A percentile compares a stretch with the other conserved stretches of the same genome.
Evolutionary conservation across 192 early-diverging fungal species (phyloP).

Genomic region (Umbelopsis isabellina): DNA sequence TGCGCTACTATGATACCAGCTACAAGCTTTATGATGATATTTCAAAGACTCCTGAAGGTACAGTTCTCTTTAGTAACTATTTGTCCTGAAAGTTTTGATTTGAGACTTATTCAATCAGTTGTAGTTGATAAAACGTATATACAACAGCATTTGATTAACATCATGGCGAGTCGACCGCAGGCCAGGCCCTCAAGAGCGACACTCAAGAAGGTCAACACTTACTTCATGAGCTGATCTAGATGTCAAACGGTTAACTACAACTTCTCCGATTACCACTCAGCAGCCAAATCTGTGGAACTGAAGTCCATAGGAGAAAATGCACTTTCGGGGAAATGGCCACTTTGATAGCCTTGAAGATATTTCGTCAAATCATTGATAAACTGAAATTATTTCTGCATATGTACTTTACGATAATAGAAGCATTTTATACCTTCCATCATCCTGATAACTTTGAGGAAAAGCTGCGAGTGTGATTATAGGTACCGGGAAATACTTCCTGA

Average conservation of each 20-base stretch:
- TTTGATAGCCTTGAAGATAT: not conserved
- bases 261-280: not conserved
- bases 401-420: too few species aligned
- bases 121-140: slow-evolving; percentile 60
- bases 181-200: slow-evolving; percentile 77
- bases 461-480: too few species aligned
- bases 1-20: slow-evolving; percentile 57
- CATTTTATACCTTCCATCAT: too few species aligned
- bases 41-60: slow-evolving; percentile 28
- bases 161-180: slow-evolving; percentile 63
- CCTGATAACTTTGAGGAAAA: too few species aligned
- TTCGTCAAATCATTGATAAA: too few species aligned
- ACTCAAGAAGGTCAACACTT: slow-evolving; percentile 74
- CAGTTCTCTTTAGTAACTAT: not conserved
- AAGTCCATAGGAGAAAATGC: slow-evolving; percentile 6
- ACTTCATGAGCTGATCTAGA: slow-evolving; percentile 61
- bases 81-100: not conserved
- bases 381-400: too few species aligned
- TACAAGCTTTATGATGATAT: slow-evolving; percentile 35
- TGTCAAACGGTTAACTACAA: not conserved
- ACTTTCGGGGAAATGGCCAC: slow-evolving; percentile 4
- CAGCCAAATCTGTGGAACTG: not conserved
- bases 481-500: too few species aligned
- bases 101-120: not conserved
- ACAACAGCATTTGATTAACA: slow-evolving; percentile 64